phyloP scores from a whole-genome alignment of 179 eudicot genomes.

The Dionaea muscipula region DNA sequence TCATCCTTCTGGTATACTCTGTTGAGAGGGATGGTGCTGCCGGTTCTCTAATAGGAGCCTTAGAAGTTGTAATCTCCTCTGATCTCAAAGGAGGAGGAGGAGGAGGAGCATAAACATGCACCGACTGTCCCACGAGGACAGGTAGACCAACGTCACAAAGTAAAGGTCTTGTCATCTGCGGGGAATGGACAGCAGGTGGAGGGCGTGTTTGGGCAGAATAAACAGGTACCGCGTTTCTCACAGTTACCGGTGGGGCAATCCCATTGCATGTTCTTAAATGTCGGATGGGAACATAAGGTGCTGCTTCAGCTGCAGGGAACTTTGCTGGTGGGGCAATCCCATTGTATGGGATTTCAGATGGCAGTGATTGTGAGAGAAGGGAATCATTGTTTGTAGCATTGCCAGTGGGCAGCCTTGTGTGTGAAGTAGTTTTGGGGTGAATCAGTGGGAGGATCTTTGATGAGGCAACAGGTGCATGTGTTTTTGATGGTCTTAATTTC shows the following conservation, averaged over 20 bases:
- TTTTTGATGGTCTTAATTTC: constrained; percentile 26
- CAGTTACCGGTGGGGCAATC: constrained; percentile 50
- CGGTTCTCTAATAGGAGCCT: too few relatives aligned
- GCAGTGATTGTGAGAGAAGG: constrained; percentile 3
- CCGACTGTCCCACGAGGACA: constrained; percentile 27
- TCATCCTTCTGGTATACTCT: neutral
- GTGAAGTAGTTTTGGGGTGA: constrained; percentile 24
- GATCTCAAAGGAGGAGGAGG: too few relatives aligned
- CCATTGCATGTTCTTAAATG: constrained; percentile 34
- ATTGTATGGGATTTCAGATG: constrained; percentile 17
- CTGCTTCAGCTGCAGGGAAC: constrained; percentile 47
- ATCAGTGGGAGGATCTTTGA: constrained; percentile 15
- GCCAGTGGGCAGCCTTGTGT: constrained; percentile 17
- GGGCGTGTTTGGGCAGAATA: constrained; percentile 44
- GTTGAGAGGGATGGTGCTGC: too few relatives aligned
- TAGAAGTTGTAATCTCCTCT: neutral
- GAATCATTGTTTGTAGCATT: constrained; percentile 15
- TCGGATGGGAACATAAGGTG: constrained; percentile 42
- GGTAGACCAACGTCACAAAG: constrained; percentile 25
- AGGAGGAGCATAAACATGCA: constrained; percentile 33
- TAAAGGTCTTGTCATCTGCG: constrained; percentile 19
- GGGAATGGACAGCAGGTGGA: constrained; percentile 19
- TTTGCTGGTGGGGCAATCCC: constrained; percentile 20
- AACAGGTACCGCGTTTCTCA: constrained; percentile 43
- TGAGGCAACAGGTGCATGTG: constrained; percentile 21